Base-by-base conservation (phyloP, 2,329 filamentous ascomycete species). In the Cordyceps militaris region DNA sequence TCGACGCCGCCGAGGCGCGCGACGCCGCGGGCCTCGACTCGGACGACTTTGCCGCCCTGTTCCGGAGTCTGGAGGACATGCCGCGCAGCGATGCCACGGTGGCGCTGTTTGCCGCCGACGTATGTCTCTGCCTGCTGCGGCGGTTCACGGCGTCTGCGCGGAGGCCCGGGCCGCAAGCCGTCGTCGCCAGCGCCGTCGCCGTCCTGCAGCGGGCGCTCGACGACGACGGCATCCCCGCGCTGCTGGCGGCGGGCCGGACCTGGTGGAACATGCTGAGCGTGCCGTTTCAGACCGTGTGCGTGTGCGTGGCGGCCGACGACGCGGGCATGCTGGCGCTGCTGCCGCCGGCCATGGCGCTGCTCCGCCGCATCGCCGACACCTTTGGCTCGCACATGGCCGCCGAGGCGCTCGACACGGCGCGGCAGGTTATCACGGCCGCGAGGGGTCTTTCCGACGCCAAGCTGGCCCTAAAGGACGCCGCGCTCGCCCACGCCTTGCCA, bases 211-310 rank as follows among this genome's bases (percentile, higher is more conserved):
- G 53, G 5, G 59, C 60, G 9, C 47, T 60, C 11, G 54, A 34
- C 3, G 34, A 13, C 11, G 54, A 34, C 3, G 34, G 14, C 14
- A n/a, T 57, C 7, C 32, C 42, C 7, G 30, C 9, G 16, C 28
- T 59, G 51, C 32, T 55, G 16, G 43, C 32, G 11, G 43, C 42
- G 32, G 44, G n/a, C 7, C 50, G 50, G 11, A 43, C 61, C 3
- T 62, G 60, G 59, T 62, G 54, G 57, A 62, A 60, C 43, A 54
- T 62, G 24, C 54, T 61, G 16, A 56, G 57, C 47, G 48, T 60
- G 9, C 58, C 61, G 3, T 63, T 63, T 14, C 59, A 62, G 26
- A 49, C 51, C 48, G 44, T 62, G 16, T 62, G 61, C 46, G 42
- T 62, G 0, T 36, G 53, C 10, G 43, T 59, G 19, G 38, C 55